Conservation (phyloP, 2,329 filamentous ascomycete species). For the Byssothecium circinans region DNA sequence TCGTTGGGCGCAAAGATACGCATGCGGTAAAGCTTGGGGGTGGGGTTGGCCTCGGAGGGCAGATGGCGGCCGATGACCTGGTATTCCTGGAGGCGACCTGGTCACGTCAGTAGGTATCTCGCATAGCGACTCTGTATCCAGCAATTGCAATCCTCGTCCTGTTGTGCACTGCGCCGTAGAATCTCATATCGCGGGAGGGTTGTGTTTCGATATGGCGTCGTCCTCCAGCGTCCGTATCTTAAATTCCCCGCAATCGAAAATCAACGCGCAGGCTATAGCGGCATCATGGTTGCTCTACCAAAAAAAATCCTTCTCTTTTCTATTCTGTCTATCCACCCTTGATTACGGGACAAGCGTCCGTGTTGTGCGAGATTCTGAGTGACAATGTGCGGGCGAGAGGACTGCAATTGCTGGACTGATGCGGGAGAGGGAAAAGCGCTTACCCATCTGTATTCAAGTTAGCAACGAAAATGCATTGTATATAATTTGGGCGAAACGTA, state of each 20-base stretch:
- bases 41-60: slow-evolving; percentile 95
- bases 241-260: not conserved
- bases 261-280: not conserved
- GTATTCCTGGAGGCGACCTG: slow-evolving; percentile 99
- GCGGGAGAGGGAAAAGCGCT: slow-evolving; percentile 45
- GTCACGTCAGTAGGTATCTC: slow-evolving; percentile 33
- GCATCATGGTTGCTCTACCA: not conserved
- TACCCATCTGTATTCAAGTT: slow-evolving; percentile 61
- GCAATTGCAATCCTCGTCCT: slow-evolving; percentile 30
- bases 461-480: slow-evolving; percentile 16
- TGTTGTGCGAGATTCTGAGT: not conserved
- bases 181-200: not conserved
- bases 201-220: not conserved
- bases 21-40: slow-evolving; percentile 99
- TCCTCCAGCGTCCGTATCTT: not conserved
- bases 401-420: slow-evolving; percentile 39
- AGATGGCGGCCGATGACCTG: slow-evolving; percentile 99
- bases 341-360: not conserved
- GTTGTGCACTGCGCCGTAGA: not conserved
- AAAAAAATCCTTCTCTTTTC: not conserved
- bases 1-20: slow-evolving; percentile 98
- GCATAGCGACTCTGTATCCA: slow-evolving; percentile 14
- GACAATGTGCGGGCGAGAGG: slow-evolving; percentile 3
- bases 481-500: slow-evolving; percentile 38
- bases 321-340: not conserved